Conservation (phyloP, 2,329 filamentous ascomycete genomes). For the Fusarium xyrophilum region DNA sequence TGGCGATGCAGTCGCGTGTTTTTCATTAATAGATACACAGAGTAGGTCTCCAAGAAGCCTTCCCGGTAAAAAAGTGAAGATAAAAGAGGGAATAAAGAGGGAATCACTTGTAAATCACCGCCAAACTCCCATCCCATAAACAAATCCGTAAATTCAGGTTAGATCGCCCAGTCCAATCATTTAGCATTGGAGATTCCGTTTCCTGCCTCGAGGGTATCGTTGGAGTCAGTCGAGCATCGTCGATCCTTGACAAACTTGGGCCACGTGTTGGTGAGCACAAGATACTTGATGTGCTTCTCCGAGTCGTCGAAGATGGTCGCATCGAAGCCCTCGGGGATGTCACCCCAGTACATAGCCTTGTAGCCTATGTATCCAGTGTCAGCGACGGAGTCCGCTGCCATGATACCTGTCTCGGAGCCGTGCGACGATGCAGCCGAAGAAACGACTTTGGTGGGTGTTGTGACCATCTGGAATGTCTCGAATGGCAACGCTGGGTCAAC, state of each 20-base stretch:
- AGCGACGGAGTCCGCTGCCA: constrained; percentile 12
- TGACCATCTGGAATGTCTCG: constrained; percentile 41
- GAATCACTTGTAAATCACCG: constrained; percentile 30
- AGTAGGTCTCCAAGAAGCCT: constrained; percentile 5
- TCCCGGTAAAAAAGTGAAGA: not conserved
- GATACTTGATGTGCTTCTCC: constrained; percentile 67
- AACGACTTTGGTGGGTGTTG: constrained; percentile 28
- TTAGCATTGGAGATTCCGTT: constrained; percentile 12
- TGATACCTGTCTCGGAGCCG: constrained; percentile 39
- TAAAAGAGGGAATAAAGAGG: constrained; percentile 18
- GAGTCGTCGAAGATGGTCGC: constrained; percentile 65
- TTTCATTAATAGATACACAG: constrained; percentile 27
- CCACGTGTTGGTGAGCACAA: constrained; percentile 75
- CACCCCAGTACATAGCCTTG: constrained; percentile 49
- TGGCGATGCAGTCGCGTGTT: constrained; percentile 6
- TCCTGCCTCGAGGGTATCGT: constrained; percentile 34
- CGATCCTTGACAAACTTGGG: constrained; percentile 61
- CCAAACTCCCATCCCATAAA: constrained; percentile 24
- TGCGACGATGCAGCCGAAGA: constrained; percentile 29
- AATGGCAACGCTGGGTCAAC: constrained; percentile 56
- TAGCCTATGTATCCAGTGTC: constrained; percentile 33
- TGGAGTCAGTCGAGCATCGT: constrained; percentile 45
- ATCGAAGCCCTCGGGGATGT: constrained; percentile 60
- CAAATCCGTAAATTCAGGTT: not conserved
- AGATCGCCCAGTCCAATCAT: not conserved